A percentile compares a stretch with the other conserved stretches of the same genome.
Conservation (phyloP, 345 rosid genomes). For the Populus alba region DNA sequence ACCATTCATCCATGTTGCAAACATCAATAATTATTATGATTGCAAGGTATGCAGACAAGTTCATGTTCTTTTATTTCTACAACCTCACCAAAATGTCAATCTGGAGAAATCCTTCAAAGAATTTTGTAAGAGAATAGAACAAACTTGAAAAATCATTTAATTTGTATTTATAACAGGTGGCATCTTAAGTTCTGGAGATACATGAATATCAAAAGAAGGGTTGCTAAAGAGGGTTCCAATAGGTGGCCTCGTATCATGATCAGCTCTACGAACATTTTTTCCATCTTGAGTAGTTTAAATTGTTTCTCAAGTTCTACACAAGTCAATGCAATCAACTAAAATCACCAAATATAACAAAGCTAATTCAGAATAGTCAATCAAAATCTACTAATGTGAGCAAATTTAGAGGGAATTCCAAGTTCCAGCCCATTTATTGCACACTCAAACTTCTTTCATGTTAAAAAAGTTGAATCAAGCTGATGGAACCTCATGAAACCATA, state of each 20-base stretch:
- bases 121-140: neutral
- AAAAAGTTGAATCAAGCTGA: neutral
- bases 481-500: neutral
- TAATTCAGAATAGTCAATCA: neutral
- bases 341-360: neutral
- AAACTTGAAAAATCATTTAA: slow-evolving; percentile 9
- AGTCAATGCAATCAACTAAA: neutral
- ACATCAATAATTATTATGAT: neutral
- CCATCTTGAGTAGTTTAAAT: neutral
- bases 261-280: neutral
- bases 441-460: neutral
- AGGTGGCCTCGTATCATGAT: neutral
- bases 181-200: neutral
- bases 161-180: neutral
- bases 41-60: neutral
- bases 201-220: neutral
- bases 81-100: slow-evolving; percentile 7
- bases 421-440: neutral
- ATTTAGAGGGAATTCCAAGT: neutral
- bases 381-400: neutral
- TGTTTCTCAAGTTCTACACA: neutral
- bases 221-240: neutral
- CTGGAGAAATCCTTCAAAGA: slow-evolving; percentile 1
- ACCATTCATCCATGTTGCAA: neutral
- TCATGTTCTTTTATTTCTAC: neutral